Conservation (phyloP, 2,329 filamentous ascomycete genomes). For the Aspergillus aculeatinus region DNA sequence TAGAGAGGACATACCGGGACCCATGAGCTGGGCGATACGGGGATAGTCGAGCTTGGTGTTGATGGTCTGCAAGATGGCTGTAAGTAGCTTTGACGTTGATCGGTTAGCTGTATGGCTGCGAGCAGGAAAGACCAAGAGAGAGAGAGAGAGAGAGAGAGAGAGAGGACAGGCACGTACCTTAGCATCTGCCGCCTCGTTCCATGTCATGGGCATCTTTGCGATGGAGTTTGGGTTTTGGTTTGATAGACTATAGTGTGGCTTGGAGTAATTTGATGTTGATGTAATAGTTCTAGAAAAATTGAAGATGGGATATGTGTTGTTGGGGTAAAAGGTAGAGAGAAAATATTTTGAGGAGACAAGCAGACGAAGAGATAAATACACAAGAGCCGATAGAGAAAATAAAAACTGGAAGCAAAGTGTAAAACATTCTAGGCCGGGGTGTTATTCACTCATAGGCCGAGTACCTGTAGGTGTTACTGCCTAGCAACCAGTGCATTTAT, state of each 20-base stretch:
- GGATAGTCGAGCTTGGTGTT: slow-evolving; percentile 20
- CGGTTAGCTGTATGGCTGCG: background rate
- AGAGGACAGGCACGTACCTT: slow-evolving; percentile 20
- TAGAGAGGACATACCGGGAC: slow-evolving; percentile 17
- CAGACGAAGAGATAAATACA: background rate
- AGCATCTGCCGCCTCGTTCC: slow-evolving; percentile 29
- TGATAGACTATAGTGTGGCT: background rate
- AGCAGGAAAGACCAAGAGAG: no score
- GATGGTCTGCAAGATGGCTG: slow-evolving; percentile 21
- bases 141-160: background rate
- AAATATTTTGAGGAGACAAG: background rate
- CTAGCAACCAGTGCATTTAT: background rate
- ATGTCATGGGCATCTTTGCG: slow-evolving; percentile 29
- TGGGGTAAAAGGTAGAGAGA: background rate
- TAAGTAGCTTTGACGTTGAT: slow-evolving; percentile 20
- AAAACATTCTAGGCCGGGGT: background rate
- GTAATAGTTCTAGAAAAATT: background rate
- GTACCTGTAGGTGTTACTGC: background rate
- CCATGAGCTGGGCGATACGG: slow-evolving; percentile 25
- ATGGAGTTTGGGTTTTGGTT: background rate
- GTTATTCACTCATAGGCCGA: background rate
- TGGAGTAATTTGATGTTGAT: background rate
- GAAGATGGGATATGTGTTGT: no score
- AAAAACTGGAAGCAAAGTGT: background rate
- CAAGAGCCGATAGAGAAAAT: background rate